Evolutionary conservation across 2,329 filamentous ascomycete species (phyloP), one percentile per base, ranked within the genome.

Genomic region (Pyrenophora tritici-repentis): DNA sequence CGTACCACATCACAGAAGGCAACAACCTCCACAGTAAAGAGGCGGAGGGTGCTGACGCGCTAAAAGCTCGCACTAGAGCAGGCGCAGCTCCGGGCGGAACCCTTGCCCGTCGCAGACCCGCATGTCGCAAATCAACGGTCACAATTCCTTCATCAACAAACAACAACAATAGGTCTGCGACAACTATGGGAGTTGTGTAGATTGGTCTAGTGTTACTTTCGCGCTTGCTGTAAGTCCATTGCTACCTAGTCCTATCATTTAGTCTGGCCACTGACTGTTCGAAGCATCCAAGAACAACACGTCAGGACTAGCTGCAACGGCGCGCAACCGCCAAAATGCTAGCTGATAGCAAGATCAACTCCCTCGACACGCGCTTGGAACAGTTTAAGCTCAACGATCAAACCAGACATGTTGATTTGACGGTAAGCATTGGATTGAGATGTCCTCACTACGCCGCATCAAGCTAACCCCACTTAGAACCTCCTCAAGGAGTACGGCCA

Each of bases 401-500:
- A 6, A 53, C 20, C 16, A 58, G 56, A 24, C 64, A 67, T 42
- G 48, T 48, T 47, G 58, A 63, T 38, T 38, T 65, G 13, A 49
- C 59, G 36, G 62, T 65, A 39, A 8, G 1, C 33, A 34, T 16
- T 5, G 26, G 14, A 35, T n/a, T 31, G 14, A 46, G 10, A 26
- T 57, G 34, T 26, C 20, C 29, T 37, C 22, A 48, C 26, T 10
- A 26, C 12, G n/a, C 32, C 13, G 29, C 12, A n/a, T 14, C 22
- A 26, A 37, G 34, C 56, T 66, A 44, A 65, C 40, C 26, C 13
- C 10, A 36, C 26, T 31, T 34, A 67, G 65, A 59, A 50, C 31
- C 42, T 80, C 1, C 59, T 80, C 3, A 57, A 68, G 10, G 72
- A 75, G 31, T 78, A 80, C 53, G 66, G 68, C 4, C 65, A 71